Conservation (phyloP, 2,329 filamentous ascomycete species). For the Neonectria neomacrospora region DNA sequence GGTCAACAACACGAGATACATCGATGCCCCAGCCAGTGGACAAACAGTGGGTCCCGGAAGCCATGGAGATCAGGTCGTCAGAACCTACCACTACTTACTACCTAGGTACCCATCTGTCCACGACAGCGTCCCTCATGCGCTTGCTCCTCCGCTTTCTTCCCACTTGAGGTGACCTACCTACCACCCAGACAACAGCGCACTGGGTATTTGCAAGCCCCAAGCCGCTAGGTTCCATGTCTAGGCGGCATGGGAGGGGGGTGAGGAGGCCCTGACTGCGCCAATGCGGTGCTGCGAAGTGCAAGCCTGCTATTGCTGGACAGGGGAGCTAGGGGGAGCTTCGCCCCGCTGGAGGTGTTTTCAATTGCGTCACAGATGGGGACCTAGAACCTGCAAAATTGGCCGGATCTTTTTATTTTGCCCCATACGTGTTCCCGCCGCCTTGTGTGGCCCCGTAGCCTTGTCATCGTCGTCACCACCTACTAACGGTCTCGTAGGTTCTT, state of each 20-base stretch:
- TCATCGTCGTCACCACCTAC: neutral
- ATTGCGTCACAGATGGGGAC: constrained; percentile 20
- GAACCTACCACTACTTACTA: too few relatives aligned
- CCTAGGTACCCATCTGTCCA: neutral
- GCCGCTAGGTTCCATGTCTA: too few relatives aligned
- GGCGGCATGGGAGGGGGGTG: too few relatives aligned
- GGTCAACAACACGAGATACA: constrained; percentile 16
- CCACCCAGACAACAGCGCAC: too few relatives aligned
- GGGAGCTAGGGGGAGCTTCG: constrained; percentile 11
- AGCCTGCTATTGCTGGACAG: neutral
- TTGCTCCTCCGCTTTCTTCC: too few relatives aligned
- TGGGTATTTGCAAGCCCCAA: too few relatives aligned
- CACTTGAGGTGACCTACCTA: too few relatives aligned
- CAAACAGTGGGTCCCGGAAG: constrained; percentile 7
- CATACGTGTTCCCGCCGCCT: neutral
- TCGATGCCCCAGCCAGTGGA: constrained; percentile 3
- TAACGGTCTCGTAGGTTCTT: neutral
- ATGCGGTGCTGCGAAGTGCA: neutral
- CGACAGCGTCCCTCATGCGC: neutral
- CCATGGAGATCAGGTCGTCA: constrained; percentile 22
- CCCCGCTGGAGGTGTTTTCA: constrained; percentile 13
- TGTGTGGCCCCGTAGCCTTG: neutral
- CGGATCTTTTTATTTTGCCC: neutral
- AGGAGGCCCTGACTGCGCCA: too few relatives aligned
- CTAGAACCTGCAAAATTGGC: neutral